These are phyloP conservation scores for Chlorella sp. DNA, from an alignment of 139 green algal species.

Conservation along the genomic window DNA sequence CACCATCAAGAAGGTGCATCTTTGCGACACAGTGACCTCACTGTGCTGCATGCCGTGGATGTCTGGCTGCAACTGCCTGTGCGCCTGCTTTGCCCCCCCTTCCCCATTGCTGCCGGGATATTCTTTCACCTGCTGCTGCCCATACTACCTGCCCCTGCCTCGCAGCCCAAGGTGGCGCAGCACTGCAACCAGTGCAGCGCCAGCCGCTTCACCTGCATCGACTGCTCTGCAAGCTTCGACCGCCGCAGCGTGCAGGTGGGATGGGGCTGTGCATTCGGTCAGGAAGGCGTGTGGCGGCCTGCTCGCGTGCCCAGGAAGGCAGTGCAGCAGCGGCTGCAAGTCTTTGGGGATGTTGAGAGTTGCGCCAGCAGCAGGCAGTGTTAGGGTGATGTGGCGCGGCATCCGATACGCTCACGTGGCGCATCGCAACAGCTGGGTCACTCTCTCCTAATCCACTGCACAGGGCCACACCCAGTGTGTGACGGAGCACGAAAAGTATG, in stretches of 20 bases:
- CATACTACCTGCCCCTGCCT: not conserved
- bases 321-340: not conserved
- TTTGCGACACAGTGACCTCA: no score
- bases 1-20: conserved; percentile 43
- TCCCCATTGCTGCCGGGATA: no score
- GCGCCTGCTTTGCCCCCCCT: no score
- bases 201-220: conserved; percentile 84
- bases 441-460: not conserved
- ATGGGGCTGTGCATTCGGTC: no score
- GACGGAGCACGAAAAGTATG: conserved; percentile 95
- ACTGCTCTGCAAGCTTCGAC: conserved; percentile 86
- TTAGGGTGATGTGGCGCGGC: not conserved
- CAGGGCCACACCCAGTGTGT: conserved; percentile 85
- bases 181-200: conserved; percentile 71
- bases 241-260: conserved; percentile 54
- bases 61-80: no score
- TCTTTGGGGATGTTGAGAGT: no score
- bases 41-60: no score
- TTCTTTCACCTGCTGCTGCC: no score
- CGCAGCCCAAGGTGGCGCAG: conserved; percentile 79
- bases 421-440: not conserved
- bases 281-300: not conserved
- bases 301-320: not conserved
- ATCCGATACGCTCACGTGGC: not conserved
- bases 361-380: not conserved